Base-by-base conservation (phyloP, 257 asterid genomes). In the Scutellaria barbata region DNA sequence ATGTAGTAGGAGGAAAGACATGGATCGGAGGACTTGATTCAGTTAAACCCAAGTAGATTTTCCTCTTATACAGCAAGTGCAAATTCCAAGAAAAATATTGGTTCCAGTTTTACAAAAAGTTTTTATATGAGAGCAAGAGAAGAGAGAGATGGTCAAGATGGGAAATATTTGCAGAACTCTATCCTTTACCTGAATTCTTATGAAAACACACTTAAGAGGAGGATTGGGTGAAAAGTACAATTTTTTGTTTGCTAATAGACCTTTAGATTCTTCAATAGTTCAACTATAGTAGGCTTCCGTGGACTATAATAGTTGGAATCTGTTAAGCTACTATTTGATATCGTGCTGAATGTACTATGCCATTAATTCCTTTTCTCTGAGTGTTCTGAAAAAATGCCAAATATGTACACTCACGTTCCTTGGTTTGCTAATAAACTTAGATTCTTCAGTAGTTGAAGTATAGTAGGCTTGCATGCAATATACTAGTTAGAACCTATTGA, bases 201-300 rank as follows among this genome's bases (percentile, higher is more conserved):
- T 66, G 25, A 12, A 33, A 47, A 46, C 42, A 55, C 54, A 42
- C 22, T 47, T 58, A 50, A 56, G n/a, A 66, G 62, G 4, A 11
- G 10, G 40, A 14, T 9, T 58, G 30, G 69, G 61, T 59, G 76
- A 20, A 48, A 42, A 69, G 14, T 54, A 66, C 66, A 39, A 11
- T 45, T 10, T 10, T 10, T 37, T 11, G 22, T 69, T 58, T 55
- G 33, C 8, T 5, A 53, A 11, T 39, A 40, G 12, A 58, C 60
- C 8, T 58, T 57, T 65, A 9, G 42, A 25, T 56, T 42, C 25
- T 69, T 56, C 66, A 56, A 5, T 16, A 10, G 13, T 14, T 68
- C 40, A 41, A 13, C 6, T 16, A 43, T 42, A 25, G 45, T 73
- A 54, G 43, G 58, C n/a, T 20, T 17, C 40, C 4, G 25, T 25